These are phyloP conservation scores for Saposhnikovia divaricata DNA, from an alignment of 129 eudicot species.

Conservation along the genomic window DNA sequence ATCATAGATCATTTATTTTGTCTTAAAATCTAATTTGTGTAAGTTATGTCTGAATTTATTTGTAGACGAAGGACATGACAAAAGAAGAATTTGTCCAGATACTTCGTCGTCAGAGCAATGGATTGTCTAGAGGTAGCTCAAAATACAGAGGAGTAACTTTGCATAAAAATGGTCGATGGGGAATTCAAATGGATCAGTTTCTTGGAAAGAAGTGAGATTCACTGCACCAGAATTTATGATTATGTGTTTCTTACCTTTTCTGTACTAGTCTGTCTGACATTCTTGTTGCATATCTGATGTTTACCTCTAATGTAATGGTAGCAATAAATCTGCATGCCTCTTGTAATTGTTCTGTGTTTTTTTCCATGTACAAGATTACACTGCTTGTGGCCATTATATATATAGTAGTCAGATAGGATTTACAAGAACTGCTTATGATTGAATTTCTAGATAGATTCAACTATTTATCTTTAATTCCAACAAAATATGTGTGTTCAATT, in stretches of 20 bases:
- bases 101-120: slow-evolving; percentile 65
- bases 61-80: slow-evolving; percentile 56
- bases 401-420: slow-evolving; percentile 66
- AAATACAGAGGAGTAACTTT: slow-evolving; percentile 81
- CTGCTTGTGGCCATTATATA: slow-evolving; percentile 55
- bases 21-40: not conserved
- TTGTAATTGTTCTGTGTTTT: slow-evolving; percentile 16
- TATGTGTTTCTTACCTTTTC: not conserved
- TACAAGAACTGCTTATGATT: slow-evolving; percentile 41
- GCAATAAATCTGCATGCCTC: not conserved
- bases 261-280: not conserved
- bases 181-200: slow-evolving; percentile 81
- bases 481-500: slow-evolving; percentile 8
- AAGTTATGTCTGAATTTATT: not conserved
- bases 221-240: not conserved
- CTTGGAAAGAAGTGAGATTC: slow-evolving; percentile 67
- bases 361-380: slow-evolving; percentile 29
- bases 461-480: not conserved
- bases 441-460: not conserved
- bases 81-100: slow-evolving; percentile 88
- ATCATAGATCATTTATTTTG: not conserved
- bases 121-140: slow-evolving; percentile 63
- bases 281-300: not conserved
- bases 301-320: not conserved
- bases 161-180: slow-evolving; percentile 90